Conservation (phyloP, 108 stramenopile species). For the Bacterosira constricta region DNA sequence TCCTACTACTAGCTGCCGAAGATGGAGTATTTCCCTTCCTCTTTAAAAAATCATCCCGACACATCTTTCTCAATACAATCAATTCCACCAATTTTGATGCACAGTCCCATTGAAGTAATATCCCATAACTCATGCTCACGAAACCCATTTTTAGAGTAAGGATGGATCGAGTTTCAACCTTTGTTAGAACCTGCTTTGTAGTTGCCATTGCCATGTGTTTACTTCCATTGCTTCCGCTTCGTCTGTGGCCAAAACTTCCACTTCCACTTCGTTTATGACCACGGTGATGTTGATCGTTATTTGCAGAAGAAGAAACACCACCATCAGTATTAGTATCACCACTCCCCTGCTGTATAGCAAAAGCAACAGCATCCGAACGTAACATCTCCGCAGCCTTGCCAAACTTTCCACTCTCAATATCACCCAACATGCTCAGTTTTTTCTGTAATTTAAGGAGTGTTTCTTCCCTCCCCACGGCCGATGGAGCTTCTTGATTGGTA, state of each 20-base stretch:
- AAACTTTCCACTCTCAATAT: conserved; percentile 49
- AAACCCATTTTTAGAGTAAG: conserved; percentile 46
- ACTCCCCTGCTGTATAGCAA: neutral
- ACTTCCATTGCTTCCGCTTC: neutral
- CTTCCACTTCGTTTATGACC: neutral
- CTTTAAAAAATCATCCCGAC: conserved; percentile 43
- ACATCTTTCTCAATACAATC: conserved; percentile 45
- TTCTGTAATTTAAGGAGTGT: conserved; percentile 30
- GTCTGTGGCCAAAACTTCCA: neutral
- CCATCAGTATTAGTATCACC: neutral
- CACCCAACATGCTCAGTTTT: conserved; percentile 39
- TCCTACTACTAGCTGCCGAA: neutral
- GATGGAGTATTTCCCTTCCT: conserved; percentile 1
- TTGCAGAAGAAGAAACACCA: neutral
- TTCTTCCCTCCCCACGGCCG: conserved; percentile 38
- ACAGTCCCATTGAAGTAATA: conserved; percentile 48
- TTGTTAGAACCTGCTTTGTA: neutral
- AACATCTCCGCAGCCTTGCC: conserved; percentile 48
- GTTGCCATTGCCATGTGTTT: no score
- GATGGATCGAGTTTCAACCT: conserved; percentile 47
- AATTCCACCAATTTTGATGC: conserved; percentile 22
- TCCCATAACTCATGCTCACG: conserved; percentile 49
- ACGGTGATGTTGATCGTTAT: neutral
- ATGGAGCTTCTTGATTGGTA: conserved; percentile 6
- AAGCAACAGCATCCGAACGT: conserved; percentile 45